Percentiles rank a stretch among this genome's conserved stretches.
Conservation (phyloP, 2,329 filamentous ascomycete genomes). For the Talaromyces islandicus region DNA sequence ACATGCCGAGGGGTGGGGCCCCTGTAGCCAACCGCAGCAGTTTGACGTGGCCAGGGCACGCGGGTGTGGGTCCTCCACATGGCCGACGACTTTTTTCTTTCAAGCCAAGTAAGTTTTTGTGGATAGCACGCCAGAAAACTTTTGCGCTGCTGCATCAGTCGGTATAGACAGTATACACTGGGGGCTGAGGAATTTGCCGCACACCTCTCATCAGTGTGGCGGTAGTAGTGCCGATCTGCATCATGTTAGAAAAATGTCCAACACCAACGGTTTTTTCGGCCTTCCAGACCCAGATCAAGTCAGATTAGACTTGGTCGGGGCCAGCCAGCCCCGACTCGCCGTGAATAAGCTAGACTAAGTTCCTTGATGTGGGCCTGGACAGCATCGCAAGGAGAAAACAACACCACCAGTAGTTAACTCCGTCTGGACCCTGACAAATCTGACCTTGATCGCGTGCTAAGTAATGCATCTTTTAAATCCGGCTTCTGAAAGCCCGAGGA, state of each 20-base stretch:
- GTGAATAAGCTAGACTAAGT: not conserved
- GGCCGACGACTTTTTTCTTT: too few species aligned
- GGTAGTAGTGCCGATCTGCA: not conserved
- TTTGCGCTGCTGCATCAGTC: not conserved
- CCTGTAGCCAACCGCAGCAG: not conserved
- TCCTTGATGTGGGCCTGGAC: not conserved
- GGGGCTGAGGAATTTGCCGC: not conserved
- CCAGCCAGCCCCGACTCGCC: not conserved
- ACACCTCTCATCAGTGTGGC: not conserved
- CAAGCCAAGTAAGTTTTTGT: too few species aligned
- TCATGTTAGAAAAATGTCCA: not conserved
- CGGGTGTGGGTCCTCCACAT: not conserved
- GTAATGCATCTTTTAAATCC: not conserved
- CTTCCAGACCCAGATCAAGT: not conserved
- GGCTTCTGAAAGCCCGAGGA: not conserved
- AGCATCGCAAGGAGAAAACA: too few species aligned
- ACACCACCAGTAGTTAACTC: not conserved
- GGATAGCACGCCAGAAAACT: not conserved
- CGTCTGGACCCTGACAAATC: not conserved
- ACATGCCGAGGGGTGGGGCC: not conserved
- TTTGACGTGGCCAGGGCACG: not conserved
- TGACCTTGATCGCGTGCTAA: not conserved
- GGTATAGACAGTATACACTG: not conserved
- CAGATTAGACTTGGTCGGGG: not conserved
- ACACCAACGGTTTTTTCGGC: not conserved